These are phyloP conservation scores for Russula compacta DNA, from an alignment of 768 basidiomycete genomes.

Conservation along the genomic window DNA sequence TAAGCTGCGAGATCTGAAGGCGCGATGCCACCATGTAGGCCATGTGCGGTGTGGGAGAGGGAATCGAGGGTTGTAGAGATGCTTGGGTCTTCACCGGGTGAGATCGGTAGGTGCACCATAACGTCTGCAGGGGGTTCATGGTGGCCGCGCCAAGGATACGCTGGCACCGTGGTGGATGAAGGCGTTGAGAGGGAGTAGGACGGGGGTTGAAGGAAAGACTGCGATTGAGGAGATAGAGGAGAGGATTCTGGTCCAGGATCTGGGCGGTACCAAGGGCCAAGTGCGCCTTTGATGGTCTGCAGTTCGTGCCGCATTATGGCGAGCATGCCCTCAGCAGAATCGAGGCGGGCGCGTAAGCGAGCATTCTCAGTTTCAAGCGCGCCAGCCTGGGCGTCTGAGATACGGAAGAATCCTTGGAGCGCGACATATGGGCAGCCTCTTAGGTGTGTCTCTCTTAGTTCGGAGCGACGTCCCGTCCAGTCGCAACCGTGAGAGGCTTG, in stretches of 20 bases:
- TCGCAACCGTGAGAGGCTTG: conserved; percentile 45
- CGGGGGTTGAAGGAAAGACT: background rate
- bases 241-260: conserved; percentile 19
- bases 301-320: conserved; percentile 49
- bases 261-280: conserved; percentile 57
- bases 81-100: background rate
- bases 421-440: conserved; percentile 47
- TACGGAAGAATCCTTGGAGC: conserved; percentile 49
- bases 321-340: conserved; percentile 48
- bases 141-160: background rate
- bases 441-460: conserved; percentile 31
- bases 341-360: conserved; percentile 47
- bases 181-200: background rate
- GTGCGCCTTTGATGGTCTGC: conserved; percentile 39
- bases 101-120: background rate
- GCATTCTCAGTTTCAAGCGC: conserved; percentile 57
- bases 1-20: conserved; percentile 18
- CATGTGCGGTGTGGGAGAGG: background rate
- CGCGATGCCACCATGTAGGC: background rate
- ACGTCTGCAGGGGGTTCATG: conserved; percentile 3
- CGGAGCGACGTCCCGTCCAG: conserved; percentile 40
- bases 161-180: background rate
- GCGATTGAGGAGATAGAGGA: background rate
- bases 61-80: background rate
- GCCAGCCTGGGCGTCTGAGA: conserved; percentile 28